phyloP scores from a whole-genome alignment of 2,329 filamentous ascomycete genomes.

The Zasmidium citrigriseum region DNA sequence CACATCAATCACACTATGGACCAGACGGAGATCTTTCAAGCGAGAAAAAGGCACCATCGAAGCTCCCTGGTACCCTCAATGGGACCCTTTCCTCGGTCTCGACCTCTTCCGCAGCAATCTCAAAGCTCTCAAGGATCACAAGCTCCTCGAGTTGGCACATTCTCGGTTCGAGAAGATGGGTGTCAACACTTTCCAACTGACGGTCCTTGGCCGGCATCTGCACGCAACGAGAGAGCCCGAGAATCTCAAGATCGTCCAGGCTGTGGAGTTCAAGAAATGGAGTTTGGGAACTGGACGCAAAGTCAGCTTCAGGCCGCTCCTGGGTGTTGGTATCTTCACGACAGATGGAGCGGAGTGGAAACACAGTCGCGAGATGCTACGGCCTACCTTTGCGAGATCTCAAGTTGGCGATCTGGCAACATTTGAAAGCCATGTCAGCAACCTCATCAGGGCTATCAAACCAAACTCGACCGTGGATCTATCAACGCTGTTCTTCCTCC shows the following conservation, averaged over 20 bases:
- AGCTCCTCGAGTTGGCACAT: conserved; percentile 38
- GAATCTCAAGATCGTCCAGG: conserved; percentile 50
- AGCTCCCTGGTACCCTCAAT: conserved; percentile 49
- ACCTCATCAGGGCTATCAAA: conserved; percentile 61
- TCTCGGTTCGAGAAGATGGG: conserved; percentile 36
- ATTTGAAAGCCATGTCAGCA: conserved; percentile 61
- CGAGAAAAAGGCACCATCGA: conserved; percentile 51
- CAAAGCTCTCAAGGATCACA: conserved; percentile 39
- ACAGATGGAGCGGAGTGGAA: conserved; percentile 44
- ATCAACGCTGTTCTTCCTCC: conserved; percentile 63
- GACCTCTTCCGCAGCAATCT: conserved; percentile 49
- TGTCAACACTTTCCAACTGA: conserved; percentile 42
- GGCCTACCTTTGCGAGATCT: conserved; percentile 55
- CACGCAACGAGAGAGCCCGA: conserved; percentile 49
- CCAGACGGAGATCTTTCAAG: conserved; percentile 39
- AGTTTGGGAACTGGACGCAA: conserved; percentile 39
- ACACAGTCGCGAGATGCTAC: conserved; percentile 48
- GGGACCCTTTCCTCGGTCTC: conserved; percentile 57
- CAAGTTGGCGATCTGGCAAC: conserved; percentile 57
- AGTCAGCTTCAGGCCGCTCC: conserved; percentile 40
- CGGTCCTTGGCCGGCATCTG: conserved; percentile 33
- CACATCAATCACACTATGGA: conserved; percentile 37
- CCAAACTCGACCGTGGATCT: conserved; percentile 58
- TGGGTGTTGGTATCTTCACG: conserved; percentile 49
- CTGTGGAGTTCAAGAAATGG: conserved; percentile 50